phyloP scores from a whole-genome alignment of 1,139 yeast species.

The Eremothecium gossypii region DNA sequence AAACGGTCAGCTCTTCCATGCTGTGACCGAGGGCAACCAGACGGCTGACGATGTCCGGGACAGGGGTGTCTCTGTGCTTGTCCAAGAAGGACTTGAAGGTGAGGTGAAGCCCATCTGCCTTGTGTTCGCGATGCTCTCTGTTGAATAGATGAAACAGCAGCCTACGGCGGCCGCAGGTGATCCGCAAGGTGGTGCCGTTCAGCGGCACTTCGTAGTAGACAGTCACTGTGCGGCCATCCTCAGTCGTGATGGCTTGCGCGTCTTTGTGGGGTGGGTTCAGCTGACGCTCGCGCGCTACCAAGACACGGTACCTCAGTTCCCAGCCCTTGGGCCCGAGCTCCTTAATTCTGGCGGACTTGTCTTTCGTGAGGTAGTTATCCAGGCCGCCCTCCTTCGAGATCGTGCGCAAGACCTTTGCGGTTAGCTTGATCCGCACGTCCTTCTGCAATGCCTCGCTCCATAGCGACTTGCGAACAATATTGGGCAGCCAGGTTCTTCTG shows the following conservation, averaged over 20 bases:
- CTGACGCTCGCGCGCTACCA: constrained; percentile 33
- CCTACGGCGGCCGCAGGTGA: constrained; percentile 56
- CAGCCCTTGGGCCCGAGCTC: constrained; percentile 90
- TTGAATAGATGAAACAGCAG: constrained; percentile 48
- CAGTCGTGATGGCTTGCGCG: constrained; percentile 25
- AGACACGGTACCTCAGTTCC: constrained; percentile 70
- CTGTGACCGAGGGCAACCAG: too few relatives aligned
- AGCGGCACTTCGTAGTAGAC: constrained; percentile 44
- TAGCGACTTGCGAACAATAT: constrained; percentile 60
- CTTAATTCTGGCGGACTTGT: constrained; percentile 79
- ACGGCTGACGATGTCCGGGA: constrained; percentile 27
- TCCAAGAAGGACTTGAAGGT: constrained; percentile 39
- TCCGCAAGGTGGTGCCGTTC: constrained; percentile 34
- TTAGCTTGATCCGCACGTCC: constrained; percentile 48
- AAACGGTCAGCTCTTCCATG: too few relatives aligned
- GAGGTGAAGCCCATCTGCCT: constrained; percentile 37
- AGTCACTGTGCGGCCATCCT: constrained; percentile 33
- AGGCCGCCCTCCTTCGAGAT: constrained; percentile 90
- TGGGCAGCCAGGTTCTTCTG: constrained; percentile 73
- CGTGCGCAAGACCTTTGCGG: constrained; percentile 78
- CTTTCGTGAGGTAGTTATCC: constrained; percentile 78
- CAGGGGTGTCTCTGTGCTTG: constrained; percentile 31
- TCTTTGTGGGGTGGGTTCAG: constrained; percentile 28
- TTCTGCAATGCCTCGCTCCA: constrained; percentile 77
- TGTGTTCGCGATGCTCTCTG: constrained; percentile 38